Evolutionary conservation across 2,329 filamentous ascomycete species (phyloP), one percentile per base, ranked within the genome.

Genomic region (Exophiala sp.): DNA sequence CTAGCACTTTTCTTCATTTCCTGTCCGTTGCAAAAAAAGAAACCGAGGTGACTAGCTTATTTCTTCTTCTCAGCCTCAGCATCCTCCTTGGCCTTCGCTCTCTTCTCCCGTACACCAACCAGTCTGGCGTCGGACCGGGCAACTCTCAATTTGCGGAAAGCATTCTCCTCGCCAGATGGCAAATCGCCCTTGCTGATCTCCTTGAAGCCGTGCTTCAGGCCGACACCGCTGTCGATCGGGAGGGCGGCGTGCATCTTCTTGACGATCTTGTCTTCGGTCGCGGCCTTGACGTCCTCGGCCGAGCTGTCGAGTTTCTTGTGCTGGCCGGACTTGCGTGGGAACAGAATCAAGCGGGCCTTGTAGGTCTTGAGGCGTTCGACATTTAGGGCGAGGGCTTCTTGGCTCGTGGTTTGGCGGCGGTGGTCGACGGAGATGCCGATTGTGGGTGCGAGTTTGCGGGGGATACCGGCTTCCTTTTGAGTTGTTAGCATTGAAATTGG

Each of bases 281-380:
- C 77, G 73, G 84, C 83, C 74, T 85, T 87, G 78, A 94, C 85
- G 60, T 88, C 86, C 71, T 92, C 88, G 74, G 89, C 89, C 76
- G 87, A 81, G 63, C 86, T 87, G 79, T 96, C 90, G 76, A 89
- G 89, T 75, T 88, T 87, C 89, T 96, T 96, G 80, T 87, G 84
- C 80, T 94, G 86, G 79, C 91, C 91, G 75, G 85, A 85, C 79
- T 89, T 91, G 83, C 91, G 90, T 74, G 94, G 94, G 84, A 99
- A 96, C 75, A 99, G 85, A 76, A 99, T 96, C 72, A 99, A 82
- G 73, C 91, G 90, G 73, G 87, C 85, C 82, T 88, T 89, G 91
- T 96, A 99, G 75, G 90, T 90, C 85, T 96, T 91, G 74, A 99
- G 90, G 73, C 94, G 94, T 77, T 88, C 88, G 69, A 99, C 92